Conservation (phyloP, 2,329 filamentous ascomycete species). For the Sporothrix euskadiensis region DNA sequence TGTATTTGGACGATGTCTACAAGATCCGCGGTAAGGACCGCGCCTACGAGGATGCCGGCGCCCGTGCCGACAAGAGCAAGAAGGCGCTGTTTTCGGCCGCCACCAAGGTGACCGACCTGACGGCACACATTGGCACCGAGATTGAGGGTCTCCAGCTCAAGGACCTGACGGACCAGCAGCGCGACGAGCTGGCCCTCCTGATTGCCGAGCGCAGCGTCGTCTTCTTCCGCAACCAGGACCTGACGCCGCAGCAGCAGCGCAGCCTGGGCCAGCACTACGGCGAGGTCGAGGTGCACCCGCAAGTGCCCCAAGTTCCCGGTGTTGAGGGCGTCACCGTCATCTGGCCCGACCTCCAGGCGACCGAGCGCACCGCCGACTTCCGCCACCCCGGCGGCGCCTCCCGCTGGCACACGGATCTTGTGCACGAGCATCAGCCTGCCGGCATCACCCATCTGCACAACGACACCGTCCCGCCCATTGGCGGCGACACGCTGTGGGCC, state of each 20-base stretch:
- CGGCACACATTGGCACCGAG: constrained; percentile 63
- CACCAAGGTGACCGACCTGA: constrained; percentile 63
- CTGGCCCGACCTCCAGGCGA: constrained; percentile 68
- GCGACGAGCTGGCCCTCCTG: constrained; percentile 62
- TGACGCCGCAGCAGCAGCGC: constrained; percentile 63
- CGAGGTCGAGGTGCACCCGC: constrained; percentile 68
- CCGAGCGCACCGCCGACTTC: constrained; percentile 62
- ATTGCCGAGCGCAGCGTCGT: constrained; percentile 66
- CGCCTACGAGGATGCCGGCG: constrained; percentile 60
- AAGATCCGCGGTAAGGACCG: constrained; percentile 62
- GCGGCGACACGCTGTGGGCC: constrained; percentile 73
- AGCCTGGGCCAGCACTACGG: constrained; percentile 64
- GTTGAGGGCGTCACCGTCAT: constrained; percentile 65
- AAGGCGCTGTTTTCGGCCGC: constrained; percentile 61
- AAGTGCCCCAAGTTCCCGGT: constrained; percentile 70
- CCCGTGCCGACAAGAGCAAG: constrained; percentile 65
- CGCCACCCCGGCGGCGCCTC: constrained; percentile 67
- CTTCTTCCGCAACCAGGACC: constrained; percentile 65
- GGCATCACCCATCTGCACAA: constrained; percentile 71
- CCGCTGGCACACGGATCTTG: constrained; percentile 69
- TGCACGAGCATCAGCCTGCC: constrained; percentile 69
- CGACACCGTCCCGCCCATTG: constrained; percentile 63
- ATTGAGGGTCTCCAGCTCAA: constrained; percentile 65
- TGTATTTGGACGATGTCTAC: constrained; percentile 70
- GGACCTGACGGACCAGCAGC: constrained; percentile 59